These are phyloP conservation scores for Raphanus sativus DNA, from an alignment of 345 rosid species.

Conservation along the genomic window DNA sequence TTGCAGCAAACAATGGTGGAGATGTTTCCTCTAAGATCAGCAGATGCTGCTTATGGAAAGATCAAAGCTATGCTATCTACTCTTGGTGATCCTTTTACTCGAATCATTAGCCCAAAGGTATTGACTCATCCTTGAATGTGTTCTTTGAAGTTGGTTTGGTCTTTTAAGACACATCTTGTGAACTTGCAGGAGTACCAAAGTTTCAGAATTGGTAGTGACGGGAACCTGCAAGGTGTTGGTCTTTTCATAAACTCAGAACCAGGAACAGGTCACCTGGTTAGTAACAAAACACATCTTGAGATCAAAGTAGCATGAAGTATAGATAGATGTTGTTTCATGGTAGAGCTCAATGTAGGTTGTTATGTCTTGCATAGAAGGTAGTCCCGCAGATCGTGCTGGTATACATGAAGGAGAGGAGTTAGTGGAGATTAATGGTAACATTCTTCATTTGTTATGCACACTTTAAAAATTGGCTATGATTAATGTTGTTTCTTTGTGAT, in stretches of 20 bases:
- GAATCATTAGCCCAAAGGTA: slow-evolving; percentile 91
- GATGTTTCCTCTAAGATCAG: slow-evolving; percentile 77
- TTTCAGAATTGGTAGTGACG: slow-evolving; percentile 87
- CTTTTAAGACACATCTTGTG: neutral
- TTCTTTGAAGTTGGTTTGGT: neutral
- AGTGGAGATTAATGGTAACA: slow-evolving; percentile 83
- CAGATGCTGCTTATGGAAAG: slow-evolving; percentile 78
- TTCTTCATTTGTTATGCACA: neutral
- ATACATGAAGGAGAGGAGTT: slow-evolving; percentile 82
- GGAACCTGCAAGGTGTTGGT: slow-evolving; percentile 92
- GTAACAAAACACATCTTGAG: slow-evolving; percentile 34
- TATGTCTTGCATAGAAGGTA: slow-evolving; percentile 71
- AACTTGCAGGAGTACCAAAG: slow-evolving; percentile 72
- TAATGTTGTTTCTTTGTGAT: slow-evolving; percentile 6
- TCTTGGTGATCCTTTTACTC: slow-evolving; percentile 90
- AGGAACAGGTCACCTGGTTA: slow-evolving; percentile 77
- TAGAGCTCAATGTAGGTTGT: slow-evolving; percentile 59
- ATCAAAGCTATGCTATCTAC: slow-evolving; percentile 83
- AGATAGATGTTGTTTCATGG: slow-evolving; percentile 23
- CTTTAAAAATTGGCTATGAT: neutral
- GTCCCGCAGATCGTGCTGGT: slow-evolving; percentile 93
- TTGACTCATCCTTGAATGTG: neutral
- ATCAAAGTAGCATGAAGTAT: slow-evolving; percentile 9
- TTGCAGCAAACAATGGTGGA: slow-evolving; percentile 92
- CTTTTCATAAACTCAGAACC: slow-evolving; percentile 75